Evolutionary conservation across 2,329 filamentous ascomycete genomes (phyloP), one percentile per base, ranked within the genome.

Genomic region (Arachnomyces sp.): DNA sequence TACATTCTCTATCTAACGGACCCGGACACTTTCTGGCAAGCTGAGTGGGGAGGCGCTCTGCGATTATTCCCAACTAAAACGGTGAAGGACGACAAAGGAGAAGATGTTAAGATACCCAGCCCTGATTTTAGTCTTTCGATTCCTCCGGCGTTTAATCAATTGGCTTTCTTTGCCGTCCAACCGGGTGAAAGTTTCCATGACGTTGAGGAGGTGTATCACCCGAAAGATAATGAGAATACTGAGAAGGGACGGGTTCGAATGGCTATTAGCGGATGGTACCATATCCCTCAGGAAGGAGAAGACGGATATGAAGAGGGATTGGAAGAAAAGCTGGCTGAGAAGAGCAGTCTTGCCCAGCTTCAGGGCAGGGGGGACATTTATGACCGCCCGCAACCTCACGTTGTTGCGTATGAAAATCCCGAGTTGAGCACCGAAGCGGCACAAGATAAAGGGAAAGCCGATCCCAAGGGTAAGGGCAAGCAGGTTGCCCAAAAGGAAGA

Each of bases 181-280:
- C 92, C 92, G 0, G 92, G 92, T n/a, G 82, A 95, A 73, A 96
- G 90, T 62, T 98, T 96, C 65, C 92, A 98, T 65, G 92, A 98
- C 61, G 92, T 98, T 40, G 90, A 96, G 67, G 92, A 98, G 66
- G 92, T 98, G 3, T 96, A 95, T 66, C 80, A 85, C 59, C 74
- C 78, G 54, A 71, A 67, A 48, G 72, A 59, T 44, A 71, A 67
- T 48, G 74, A 69, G 53, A 76, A 78, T 63, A 75, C 80, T 40
- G 74, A 73, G 58, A 78, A 73, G 61, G 74, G 57, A 45, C 59
- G 65, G 7, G 79, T 95, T 36, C 82, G 92, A 51, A 96, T 98
- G 90, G 92, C 92, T 37, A 95, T 98, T 57, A 95, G 87, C 59
- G 92, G 92, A 38, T 98, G 92, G 92, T 98, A 93, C 63, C 92